phyloP scores from a whole-genome alignment of 148 eudicot species.

The Nepenthes mirabilis region DNA sequence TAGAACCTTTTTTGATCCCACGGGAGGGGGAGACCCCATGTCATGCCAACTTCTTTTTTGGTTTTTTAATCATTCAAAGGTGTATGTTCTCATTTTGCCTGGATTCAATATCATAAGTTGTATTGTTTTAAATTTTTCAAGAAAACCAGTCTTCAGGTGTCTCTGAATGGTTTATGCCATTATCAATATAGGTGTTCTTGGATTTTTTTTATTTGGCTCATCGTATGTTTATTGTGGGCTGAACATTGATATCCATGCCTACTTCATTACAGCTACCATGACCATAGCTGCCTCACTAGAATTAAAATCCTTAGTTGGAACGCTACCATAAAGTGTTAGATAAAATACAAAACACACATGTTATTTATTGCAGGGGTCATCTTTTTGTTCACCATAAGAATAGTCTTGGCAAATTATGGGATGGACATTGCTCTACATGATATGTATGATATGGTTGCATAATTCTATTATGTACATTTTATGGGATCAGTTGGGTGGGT shows the following conservation, averaged over 20 bases:
- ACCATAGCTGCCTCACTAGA: slow-evolving; percentile 6
- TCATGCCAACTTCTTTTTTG: slow-evolving; percentile 5
- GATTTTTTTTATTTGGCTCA: slow-evolving; percentile 15
- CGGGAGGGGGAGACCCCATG: slow-evolving; percentile 7
- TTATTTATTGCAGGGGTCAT: too few relatives aligned
- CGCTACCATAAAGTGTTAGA: too few relatives aligned
- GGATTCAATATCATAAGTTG: slow-evolving; percentile 6
- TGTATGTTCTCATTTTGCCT: slow-evolving; percentile 9
- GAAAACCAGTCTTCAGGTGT: slow-evolving; percentile 9
- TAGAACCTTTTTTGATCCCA: slow-evolving; percentile 9
- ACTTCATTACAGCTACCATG: slow-evolving; percentile 19
- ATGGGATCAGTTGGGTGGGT: background rate
- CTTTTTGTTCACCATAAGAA: too few relatives aligned
- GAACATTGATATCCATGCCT: slow-evolving; percentile 10
- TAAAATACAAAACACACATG: too few relatives aligned
- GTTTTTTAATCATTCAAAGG: slow-evolving; percentile 6
- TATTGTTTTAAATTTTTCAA: slow-evolving; percentile 5
- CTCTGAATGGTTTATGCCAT: slow-evolving; percentile 20
- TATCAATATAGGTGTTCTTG: slow-evolving; percentile 12
- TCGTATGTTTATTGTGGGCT: slow-evolving; percentile 12
- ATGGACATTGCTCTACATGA: too few relatives aligned
- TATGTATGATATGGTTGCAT: too few relatives aligned
- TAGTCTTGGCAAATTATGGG: too few relatives aligned
- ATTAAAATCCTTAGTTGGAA: too few relatives aligned
- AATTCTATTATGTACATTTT: too few relatives aligned